A percentile compares a stretch with the other conserved stretches of the same genome.
Evolutionary conservation across 2,329 filamentous ascomycete genomes (phyloP).

Genomic region (Cercospora zeae-maydis): DNA sequence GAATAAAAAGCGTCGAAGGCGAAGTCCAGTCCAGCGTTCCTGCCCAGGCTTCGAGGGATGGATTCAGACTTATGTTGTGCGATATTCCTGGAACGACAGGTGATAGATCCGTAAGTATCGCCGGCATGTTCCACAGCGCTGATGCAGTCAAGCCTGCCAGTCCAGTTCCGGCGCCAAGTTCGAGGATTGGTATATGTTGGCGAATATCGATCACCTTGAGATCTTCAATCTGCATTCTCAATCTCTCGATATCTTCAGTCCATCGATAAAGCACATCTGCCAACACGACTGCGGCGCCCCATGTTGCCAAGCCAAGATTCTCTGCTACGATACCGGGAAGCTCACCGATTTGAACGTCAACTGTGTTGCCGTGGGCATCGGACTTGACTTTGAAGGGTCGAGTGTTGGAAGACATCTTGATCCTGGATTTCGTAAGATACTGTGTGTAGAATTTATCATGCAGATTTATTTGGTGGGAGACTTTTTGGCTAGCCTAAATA

Average conservation of each 20-base stretch:
- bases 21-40: conserved; percentile 41
- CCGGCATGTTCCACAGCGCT: conserved; percentile 31
- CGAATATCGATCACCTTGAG: conserved; percentile 8
- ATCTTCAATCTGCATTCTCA: conserved; percentile 5
- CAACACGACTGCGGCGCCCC: conserved; percentile 40
- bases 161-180: conserved; percentile 41
- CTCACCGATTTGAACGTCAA: conserved; percentile 24
- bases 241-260: conserved; percentile 14
- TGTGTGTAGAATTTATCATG: neutral
- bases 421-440: neutral
- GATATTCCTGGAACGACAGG: conserved; percentile 35
- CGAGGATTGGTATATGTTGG: conserved; percentile 30
- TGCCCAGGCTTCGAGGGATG: conserved; percentile 18
- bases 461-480: neutral
- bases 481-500: too few species aligned
- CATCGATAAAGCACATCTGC: conserved; percentile 37
- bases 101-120: conserved; percentile 37
- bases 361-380: conserved; percentile 33
- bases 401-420: conserved; percentile 16
- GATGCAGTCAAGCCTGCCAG: conserved; percentile 39
- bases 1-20: conserved; percentile 24
- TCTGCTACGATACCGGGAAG: conserved; percentile 30
- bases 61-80: conserved; percentile 37
- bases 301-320: conserved; percentile 39
- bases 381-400: conserved; percentile 91